Evolutionary conservation across 441 rosid genomes (phyloP), one percentile per base, ranked within the genome.

Genomic region (Corymbia calophylla): DNA sequence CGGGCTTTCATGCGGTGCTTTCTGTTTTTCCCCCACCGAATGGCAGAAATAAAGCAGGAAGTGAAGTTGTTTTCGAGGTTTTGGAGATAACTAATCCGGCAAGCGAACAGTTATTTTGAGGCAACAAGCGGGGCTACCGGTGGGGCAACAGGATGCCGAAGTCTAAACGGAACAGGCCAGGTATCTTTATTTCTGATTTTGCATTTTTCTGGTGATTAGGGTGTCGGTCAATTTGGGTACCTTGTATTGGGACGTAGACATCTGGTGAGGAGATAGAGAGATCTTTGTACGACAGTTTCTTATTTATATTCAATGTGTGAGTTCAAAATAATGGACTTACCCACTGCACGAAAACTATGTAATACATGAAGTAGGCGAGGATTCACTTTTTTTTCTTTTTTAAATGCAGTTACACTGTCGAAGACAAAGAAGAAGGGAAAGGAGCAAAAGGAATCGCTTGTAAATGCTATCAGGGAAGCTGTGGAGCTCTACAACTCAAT

Each of bases 371-470:
- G 62, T 27, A 84, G 86, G 60, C 18, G 18, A 54, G 64, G 48
- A 54, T 16, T 44, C 62, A 25, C 32, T 89, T 27, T 55, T 27
- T 86, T 82, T 81, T 82, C 81, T 39, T n/a, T 84, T 82, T 25
- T 60, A 55, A 53, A 55, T 89, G 93, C 92, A 95, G 99, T 98
- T 90, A 95, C 99, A 31, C 89, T 98, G 87, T 95, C 99, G 5
- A 98, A 98, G 94, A 97, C 99, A 16, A 98, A 96, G 96, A 98
- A 96, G 96, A 98, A 98, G 92, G 99, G 99, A 55, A 96, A 94
- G 80, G 99, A 95, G 87, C 99, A 98, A 84, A 98, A 98, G 88
- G 99, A 98, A 90, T 3, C 70, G n/a, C 92, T 98, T 62, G 95
- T 97, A 4, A 94, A 92, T 90, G 88, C 95, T 35, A 96, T 98